A percentile compares a stretch with the other conserved stretches of the same genome.
These are phyloP conservation scores for Ascochyta koolunga DNA, from an alignment of 2,329 filamentous ascomycete species.

Conservation along the genomic window DNA sequence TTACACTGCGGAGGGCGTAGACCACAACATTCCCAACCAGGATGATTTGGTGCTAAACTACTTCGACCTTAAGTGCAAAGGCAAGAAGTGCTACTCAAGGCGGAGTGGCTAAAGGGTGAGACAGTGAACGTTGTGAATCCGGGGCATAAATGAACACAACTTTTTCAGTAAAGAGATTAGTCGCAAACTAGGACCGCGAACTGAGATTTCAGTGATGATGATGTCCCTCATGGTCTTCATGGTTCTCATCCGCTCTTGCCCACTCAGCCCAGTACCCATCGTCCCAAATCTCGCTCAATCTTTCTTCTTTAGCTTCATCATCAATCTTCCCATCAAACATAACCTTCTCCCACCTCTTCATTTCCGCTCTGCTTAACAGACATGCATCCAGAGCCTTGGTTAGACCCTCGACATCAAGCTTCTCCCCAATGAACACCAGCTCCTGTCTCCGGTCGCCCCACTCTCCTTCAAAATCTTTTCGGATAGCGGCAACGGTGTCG, in stretches of 20 bases:
- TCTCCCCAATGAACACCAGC: slow-evolving; percentile 75
- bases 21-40: slow-evolving; percentile 42
- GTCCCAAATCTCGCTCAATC: slow-evolving; percentile 60
- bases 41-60: slow-evolving; percentile 40
- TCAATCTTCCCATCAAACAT: slow-evolving; percentile 39
- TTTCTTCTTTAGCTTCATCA: slow-evolving; percentile 53
- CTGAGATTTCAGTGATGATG: not conserved
- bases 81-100: slow-evolving; percentile 26
- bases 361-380: slow-evolving; percentile 66
- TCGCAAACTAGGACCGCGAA: too few species aligned
- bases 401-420: slow-evolving; percentile 60
- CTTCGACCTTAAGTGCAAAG: slow-evolving; percentile 39
- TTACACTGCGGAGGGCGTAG: slow-evolving; percentile 37
- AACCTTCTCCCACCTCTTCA: slow-evolving; percentile 48
- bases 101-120: not conserved
- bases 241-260: slow-evolving; percentile 47
- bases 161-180: too few species aligned
- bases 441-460: slow-evolving; percentile 77
- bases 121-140: slow-evolving; percentile 7
- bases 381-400: slow-evolving; percentile 64
- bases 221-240: slow-evolving; percentile 25
- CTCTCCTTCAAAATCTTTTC: slow-evolving; percentile 56
- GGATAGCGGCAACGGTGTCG: slow-evolving; percentile 56
- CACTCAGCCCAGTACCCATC: slow-evolving; percentile 64
- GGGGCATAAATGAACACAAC: too few species aligned